A percentile compares a stretch with the other conserved stretches of the same genome.
These are phyloP conservation scores for Venturia pyrina DNA, from an alignment of 2,329 filamentous ascomycete genomes.

Conservation along the genomic window DNA sequence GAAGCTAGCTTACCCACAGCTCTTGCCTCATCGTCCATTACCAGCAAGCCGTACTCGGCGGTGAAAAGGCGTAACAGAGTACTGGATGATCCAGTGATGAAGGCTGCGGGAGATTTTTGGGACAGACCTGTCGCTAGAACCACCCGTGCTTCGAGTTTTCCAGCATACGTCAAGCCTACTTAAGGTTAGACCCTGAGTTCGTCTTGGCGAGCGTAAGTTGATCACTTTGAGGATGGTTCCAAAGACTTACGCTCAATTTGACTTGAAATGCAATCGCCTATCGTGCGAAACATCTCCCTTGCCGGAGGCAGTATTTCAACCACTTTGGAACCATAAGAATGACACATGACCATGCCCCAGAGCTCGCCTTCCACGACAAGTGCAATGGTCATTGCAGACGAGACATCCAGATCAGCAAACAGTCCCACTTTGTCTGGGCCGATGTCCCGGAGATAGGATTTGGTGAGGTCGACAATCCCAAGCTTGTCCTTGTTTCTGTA, in stretches of 20 bases:
- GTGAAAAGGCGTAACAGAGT: not conserved
- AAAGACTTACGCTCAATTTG: not conserved
- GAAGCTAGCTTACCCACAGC: not conserved
- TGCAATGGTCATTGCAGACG: not conserved
- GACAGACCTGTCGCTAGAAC: not conserved
- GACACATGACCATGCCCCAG: constrained; percentile 2
- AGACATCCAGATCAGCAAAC: not conserved
- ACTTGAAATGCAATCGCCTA: not conserved
- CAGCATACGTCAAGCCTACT: not conserved
- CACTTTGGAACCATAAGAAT: not conserved
- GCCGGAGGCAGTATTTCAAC: not conserved
- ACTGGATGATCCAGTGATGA: not conserved
- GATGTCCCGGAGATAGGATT: not conserved
- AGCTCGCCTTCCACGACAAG: not conserved
- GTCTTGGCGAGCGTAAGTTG: not conserved
- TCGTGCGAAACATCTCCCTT: not conserved
- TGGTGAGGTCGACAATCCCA: not conserved
- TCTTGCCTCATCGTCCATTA: not conserved
- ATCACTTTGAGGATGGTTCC: not conserved
- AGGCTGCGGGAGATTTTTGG: not conserved
- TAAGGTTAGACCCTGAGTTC: not conserved
- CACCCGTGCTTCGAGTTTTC: not conserved
- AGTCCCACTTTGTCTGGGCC: not conserved
- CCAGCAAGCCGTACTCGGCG: not conserved
- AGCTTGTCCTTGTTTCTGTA: not conserved